Base-by-base conservation (phyloP, 108 stramenopile species). In the Phaeodactylum tricornutum region DNA sequence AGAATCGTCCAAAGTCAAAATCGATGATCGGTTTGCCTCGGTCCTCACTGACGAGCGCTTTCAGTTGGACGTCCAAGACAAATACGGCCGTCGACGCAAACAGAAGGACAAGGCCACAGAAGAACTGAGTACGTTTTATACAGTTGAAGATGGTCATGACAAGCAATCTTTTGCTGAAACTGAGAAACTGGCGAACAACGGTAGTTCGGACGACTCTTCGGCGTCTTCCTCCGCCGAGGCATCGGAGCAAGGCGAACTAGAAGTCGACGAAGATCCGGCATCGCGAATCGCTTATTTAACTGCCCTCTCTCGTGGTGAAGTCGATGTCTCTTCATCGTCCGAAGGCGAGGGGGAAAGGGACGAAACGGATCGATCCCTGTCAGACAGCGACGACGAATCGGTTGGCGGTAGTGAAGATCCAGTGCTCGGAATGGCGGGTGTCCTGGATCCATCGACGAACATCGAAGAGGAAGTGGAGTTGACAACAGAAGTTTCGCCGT, bases 211-310 rank as follows among this genome's bases (percentile, higher is more conserved):
- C 31, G 26, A 52, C 39, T 15, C n/a, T n/a, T n/a, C n/a, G n/a
- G n/a, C n/a, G n/a, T n/a, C n/a, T n/a, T n/a, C n/a, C n/a, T n/a
- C n/a, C n/a, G n/a, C n/a, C n/a, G n/a, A n/a, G n/a, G n/a, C n/a
- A n/a, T n/a, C n/a, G n/a, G n/a, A n/a, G n/a, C n/a, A n/a, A n/a
- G n/a, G n/a, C n/a, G n/a, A n/a, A n/a, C n/a, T n/a, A n/a, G n/a
- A n/a, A n/a, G n/a, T n/a, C 62, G 41, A 43, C 40, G 64, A 68
- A 35, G 81, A 81, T 52, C 81, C 84, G 41, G 74, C 72, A 25
- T 86, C 87, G 46, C 57, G 96, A 24, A 88, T 95, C 41, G 88
- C 88, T 19, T 97, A 95, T 59, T 69, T 97, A 34, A 97, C 76
- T 35, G 87, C 86, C 16, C 65, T 97, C 8, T 91, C 96, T 7